These are phyloP conservation scores for Solanum chaucha DNA, from an alignment of 257 asterid species.

Conservation along the genomic window DNA sequence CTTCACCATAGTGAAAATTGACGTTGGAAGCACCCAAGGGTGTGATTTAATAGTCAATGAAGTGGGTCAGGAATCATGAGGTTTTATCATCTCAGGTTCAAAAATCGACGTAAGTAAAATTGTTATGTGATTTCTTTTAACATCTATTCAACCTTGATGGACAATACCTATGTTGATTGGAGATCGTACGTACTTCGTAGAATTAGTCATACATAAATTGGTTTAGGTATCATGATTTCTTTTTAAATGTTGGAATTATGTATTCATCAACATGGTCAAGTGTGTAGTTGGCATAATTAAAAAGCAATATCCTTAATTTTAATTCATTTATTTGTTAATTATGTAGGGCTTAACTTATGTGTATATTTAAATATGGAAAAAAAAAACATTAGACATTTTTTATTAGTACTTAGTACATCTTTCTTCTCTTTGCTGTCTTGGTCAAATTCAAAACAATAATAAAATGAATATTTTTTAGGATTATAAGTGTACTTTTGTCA, in stretches of 20 bases:
- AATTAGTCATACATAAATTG: not conserved
- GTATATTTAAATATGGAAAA: too few species aligned
- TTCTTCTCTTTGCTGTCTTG: not conserved
- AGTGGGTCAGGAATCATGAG: not conserved
- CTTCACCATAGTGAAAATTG: not conserved
- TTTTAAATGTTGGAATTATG: not conserved
- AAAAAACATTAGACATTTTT: too few species aligned
- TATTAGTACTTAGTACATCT: not conserved
- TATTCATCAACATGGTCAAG: not conserved
- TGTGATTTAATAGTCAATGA: not conserved
- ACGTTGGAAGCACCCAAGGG: not conserved
- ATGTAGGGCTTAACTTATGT: not conserved
- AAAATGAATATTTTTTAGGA: not conserved
- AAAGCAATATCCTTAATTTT: not conserved
- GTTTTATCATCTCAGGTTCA: not conserved
- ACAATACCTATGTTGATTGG: not conserved
- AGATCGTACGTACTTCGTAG: fast-evolving
- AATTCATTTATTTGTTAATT: not conserved
- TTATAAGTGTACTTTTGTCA: not conserved
- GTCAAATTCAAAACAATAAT: not conserved
- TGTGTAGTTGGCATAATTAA: not conserved
- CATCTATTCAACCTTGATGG: not conserved
- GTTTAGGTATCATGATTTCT: not conserved
- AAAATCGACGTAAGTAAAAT: not conserved
- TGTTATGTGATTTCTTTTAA: not conserved